A percentile compares a stretch with the other conserved stretches of the same genome.
phyloP scores from a whole-genome alignment of 2,329 filamentous ascomycete genomes.

The Didymella glomerata region DNA sequence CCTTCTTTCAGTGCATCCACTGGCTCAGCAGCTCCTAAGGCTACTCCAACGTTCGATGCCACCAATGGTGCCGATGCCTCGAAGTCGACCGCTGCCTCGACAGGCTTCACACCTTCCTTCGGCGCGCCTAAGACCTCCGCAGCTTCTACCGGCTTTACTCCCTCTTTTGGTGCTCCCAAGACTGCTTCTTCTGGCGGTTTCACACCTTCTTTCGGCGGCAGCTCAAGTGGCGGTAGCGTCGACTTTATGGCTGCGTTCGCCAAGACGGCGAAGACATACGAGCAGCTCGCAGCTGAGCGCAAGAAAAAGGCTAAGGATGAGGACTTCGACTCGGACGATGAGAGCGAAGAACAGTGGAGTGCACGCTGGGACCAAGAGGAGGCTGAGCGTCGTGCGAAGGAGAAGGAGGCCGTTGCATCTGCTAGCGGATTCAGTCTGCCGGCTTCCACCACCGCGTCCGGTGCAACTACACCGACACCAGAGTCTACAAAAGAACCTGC shows the following conservation, averaged over 20 bases:
- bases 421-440: slow-evolving; percentile 33
- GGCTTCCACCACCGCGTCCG: slow-evolving; percentile 16
- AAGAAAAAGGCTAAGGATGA: slow-evolving; percentile 48
- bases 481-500: slow-evolving; percentile 8
- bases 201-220: slow-evolving; percentile 26
- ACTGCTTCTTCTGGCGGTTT: slow-evolving; percentile 16
- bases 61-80: slow-evolving; percentile 1
- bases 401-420: slow-evolving; percentile 36
- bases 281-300: slow-evolving; percentile 45
- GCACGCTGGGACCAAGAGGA: slow-evolving; percentile 44
- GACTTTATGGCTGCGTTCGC: slow-evolving; percentile 43
- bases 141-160: slow-evolving; percentile 15
- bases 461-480: slow-evolving; percentile 13
- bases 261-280: slow-evolving; percentile 42
- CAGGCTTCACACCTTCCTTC: slow-evolving; percentile 22
- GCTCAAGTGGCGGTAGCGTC: slow-evolving; percentile 24
- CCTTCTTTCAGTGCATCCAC: slow-evolving; percentile 25
- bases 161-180: slow-evolving; percentile 17
- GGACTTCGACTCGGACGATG: slow-evolving; percentile 50
- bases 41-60: slow-evolving; percentile 7
- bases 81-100: slow-evolving; percentile 1
- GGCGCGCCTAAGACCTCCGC: slow-evolving; percentile 5
- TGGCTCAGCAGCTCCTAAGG: slow-evolving; percentile 7
- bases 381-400: slow-evolving; percentile 39
- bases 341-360: slow-evolving; percentile 47